Conservation (phyloP, 192 early-diverging fungal species). For the Rhizophagus prolifer region DNA sequence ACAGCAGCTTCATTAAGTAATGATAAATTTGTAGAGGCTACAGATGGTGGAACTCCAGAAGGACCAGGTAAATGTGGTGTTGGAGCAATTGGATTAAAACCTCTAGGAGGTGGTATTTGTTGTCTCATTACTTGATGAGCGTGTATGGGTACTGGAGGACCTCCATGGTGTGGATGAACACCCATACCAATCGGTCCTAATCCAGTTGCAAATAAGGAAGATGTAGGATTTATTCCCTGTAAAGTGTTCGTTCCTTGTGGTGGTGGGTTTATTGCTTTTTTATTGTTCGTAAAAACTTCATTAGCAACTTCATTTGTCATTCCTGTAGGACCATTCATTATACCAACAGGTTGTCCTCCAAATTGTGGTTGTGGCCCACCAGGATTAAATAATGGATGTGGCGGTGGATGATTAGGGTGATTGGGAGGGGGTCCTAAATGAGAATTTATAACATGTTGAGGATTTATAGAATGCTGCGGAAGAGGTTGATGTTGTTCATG, state of each 20-base stretch:
- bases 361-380: slow-evolving; percentile 13
- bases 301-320: slow-evolving; percentile 24
- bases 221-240: slow-evolving; percentile 25
- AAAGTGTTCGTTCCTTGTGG: slow-evolving; percentile 30
- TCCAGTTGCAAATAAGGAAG: slow-evolving; percentile 27
- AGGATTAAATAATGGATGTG: slow-evolving; percentile 22
- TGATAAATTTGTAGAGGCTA: slow-evolving; percentile 26
- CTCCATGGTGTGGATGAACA: slow-evolving; percentile 21
- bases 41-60: slow-evolving; percentile 12
- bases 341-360: slow-evolving; percentile 10
- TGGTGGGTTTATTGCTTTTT: slow-evolving; percentile 28
- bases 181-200: slow-evolving; percentile 21
- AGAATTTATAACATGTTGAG: slow-evolving; percentile 3
- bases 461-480: background rate
- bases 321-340: slow-evolving; percentile 14
- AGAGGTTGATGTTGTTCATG: slow-evolving; percentile 4
- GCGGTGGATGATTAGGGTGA: background rate
- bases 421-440: background rate
- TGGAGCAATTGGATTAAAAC: slow-evolving; percentile 21
- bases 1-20: slow-evolving; percentile 26
- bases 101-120: slow-evolving; percentile 22
- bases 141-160: slow-evolving; percentile 25
- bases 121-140: slow-evolving; percentile 26
- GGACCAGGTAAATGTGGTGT: slow-evolving; percentile 27
- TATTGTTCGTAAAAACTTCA: slow-evolving; percentile 31